A percentile compares a stretch with the other conserved stretches of the same genome.
Conservation (phyloP, 2,329 filamentous ascomycete genomes). For the Teratosphaeria nubilosa region DNA sequence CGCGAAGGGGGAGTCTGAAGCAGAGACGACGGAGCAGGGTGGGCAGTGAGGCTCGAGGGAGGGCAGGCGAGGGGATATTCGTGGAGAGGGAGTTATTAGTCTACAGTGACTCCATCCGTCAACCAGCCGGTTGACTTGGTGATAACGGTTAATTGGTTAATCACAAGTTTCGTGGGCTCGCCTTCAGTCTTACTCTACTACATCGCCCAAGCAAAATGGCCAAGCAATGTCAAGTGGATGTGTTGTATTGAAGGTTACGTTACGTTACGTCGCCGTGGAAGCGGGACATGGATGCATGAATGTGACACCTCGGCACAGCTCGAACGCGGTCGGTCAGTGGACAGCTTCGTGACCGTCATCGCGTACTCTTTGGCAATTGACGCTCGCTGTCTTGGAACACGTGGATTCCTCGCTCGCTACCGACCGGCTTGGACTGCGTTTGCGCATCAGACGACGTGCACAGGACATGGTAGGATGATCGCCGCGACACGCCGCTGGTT, state of each 20-base stretch:
- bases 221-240: too few relatives aligned
- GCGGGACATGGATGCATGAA: neutral
- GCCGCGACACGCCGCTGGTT: conserved; percentile 79
- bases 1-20: too few relatives aligned
- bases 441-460: neutral
- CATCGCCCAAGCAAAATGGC: too few relatives aligned
- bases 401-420: neutral
- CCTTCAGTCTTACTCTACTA: too few relatives aligned
- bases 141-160: too few relatives aligned
- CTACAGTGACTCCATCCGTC: too few relatives aligned
- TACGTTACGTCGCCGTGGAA: too few relatives aligned
- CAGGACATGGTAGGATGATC: conserved; percentile 37
- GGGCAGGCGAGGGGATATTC: too few relatives aligned
- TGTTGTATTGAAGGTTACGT: too few relatives aligned
- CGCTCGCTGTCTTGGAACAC: neutral
- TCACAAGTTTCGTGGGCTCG: too few relatives aligned
- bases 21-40: neutral
- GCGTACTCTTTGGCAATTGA: neutral
- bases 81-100: too few relatives aligned
- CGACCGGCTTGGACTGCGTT: neutral
- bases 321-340: neutral
- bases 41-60: neutral
- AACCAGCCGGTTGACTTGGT: too few relatives aligned
- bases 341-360: neutral
- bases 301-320: neutral